phyloP scores from a whole-genome alignment of 1,139 yeast species.

The Taphrina sp. region DNA sequence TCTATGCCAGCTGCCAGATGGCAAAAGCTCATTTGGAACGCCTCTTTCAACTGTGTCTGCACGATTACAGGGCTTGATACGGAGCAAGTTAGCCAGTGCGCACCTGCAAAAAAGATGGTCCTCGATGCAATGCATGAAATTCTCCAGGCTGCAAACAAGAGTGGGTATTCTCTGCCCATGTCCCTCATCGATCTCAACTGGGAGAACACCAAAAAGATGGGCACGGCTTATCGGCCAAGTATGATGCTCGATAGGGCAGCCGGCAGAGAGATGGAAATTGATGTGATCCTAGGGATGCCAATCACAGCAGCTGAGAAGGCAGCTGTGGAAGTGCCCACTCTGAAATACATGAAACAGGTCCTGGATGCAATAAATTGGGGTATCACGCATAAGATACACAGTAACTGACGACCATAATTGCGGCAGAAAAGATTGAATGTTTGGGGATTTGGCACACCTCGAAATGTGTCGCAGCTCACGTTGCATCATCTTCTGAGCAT shows the following conservation, averaged over 20 bases:
- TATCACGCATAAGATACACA: constrained; percentile 1
- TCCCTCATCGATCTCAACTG: constrained; percentile 52
- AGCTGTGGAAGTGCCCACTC: constrained; percentile 57
- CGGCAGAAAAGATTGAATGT: too few species aligned
- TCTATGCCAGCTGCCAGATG: constrained; percentile 51
- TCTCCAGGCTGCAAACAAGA: constrained; percentile 56
- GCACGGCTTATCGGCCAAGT: constrained; percentile 62
- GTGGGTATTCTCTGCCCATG: constrained; percentile 56
- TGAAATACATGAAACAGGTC: constrained; percentile 51
- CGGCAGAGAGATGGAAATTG: constrained; percentile 66
- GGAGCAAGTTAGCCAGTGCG: neutral
- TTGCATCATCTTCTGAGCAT: too few species aligned
- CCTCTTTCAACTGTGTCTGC: constrained; percentile 62
- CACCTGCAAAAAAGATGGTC: constrained; percentile 42
- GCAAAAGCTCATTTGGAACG: constrained; percentile 70
- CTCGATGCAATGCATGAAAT: constrained; percentile 69
- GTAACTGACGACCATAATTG: too few species aligned
- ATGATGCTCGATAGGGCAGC: constrained; percentile 71
- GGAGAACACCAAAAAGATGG: constrained; percentile 51
- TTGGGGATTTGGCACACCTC: too few species aligned
- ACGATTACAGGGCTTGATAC: constrained; percentile 51
- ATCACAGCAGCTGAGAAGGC: constrained; percentile 56
- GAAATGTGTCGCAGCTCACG: too few species aligned
- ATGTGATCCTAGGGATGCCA: constrained; percentile 70
- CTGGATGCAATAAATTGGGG: constrained; percentile 9